Conservation (phyloP, 2,329 filamentous ascomycete species). For the Aurifilum marmelostoma region DNA sequence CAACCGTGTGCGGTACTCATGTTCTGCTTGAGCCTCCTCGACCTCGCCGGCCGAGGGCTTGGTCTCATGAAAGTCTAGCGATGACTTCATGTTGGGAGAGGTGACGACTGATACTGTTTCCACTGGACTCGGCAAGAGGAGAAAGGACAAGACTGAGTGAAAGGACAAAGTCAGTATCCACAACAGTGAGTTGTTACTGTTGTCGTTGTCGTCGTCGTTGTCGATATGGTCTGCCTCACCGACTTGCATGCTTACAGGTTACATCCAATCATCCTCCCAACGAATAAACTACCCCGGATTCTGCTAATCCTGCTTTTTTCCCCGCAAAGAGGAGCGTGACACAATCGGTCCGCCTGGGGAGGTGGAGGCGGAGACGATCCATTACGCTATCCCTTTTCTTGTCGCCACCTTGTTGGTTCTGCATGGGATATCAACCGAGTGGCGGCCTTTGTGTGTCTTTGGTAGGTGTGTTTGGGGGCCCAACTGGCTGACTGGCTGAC, state of each 20-base stretch:
- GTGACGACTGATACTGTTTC: neutral
- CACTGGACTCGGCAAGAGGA: too few species aligned
- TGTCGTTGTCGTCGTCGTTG: neutral
- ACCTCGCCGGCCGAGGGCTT: conserved; percentile 32
- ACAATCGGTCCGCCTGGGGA: neutral
- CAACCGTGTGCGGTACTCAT: conserved; percentile 28
- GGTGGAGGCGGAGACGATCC: neutral
- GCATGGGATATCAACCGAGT: too few species aligned
- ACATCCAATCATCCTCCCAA: neutral
- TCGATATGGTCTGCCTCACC: neutral
- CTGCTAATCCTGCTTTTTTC: neutral
- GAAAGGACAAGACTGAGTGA: too few species aligned
- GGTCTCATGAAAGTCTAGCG: conserved; percentile 20
- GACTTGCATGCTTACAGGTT: neutral
- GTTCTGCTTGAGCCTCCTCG: conserved; percentile 26
- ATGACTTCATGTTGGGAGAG: conserved; percentile 14
- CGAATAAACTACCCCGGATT: neutral
- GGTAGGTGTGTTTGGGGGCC: too few species aligned
- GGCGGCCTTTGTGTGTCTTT: too few species aligned
- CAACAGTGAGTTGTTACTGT: neutral
- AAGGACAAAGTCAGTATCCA: neutral
- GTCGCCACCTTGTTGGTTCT: too few species aligned
- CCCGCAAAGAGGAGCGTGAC: neutral
- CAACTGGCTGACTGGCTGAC: too few species aligned
- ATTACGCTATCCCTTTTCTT: neutral